Conservation (phyloP, 1,284 basidiomycete species). For the Lentinula novae-zelandiae region DNA sequence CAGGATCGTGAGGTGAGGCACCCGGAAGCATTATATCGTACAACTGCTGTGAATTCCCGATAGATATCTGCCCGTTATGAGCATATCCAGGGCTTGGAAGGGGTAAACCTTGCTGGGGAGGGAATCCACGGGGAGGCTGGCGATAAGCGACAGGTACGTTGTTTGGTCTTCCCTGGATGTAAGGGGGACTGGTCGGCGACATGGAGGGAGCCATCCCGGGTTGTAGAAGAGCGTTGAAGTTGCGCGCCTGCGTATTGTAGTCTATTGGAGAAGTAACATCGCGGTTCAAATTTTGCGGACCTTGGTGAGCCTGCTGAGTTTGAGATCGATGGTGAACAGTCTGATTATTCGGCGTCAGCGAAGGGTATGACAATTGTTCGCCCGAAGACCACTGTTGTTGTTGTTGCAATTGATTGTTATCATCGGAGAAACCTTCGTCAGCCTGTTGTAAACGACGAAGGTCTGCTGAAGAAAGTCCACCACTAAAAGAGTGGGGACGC, state of each 20-base stretch:
- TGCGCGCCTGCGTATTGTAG: slow-evolving; percentile 49
- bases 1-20: slow-evolving; percentile 45
- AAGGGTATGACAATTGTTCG: slow-evolving; percentile 71
- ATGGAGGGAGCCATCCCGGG: slow-evolving; percentile 15
- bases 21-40: slow-evolving; percentile 74
- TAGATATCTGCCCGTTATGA: slow-evolving; percentile 58
- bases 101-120: slow-evolving; percentile 48
- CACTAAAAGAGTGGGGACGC: slow-evolving; percentile 75
- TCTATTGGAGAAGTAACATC: slow-evolving; percentile 51
- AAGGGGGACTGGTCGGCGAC: slow-evolving; percentile 35
- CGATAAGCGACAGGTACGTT: slow-evolving; percentile 47
- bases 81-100: slow-evolving; percentile 55
- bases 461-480: slow-evolving; percentile 67
- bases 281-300: slow-evolving; percentile 31
- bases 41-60: slow-evolving; percentile 68
- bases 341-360: slow-evolving; percentile 45
- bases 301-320: slow-evolving; percentile 49
- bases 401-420: slow-evolving; percentile 31
- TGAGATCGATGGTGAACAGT: slow-evolving; percentile 42
- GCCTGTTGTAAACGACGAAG: slow-evolving; percentile 69
- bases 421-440: slow-evolving; percentile 41
- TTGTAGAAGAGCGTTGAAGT: slow-evolving; percentile 39
- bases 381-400: slow-evolving; percentile 34
- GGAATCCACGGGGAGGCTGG: slow-evolving; percentile 49
- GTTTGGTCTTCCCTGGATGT: slow-evolving; percentile 45